Base-by-base conservation (phyloP, 116 monocot genomes). In the Thalassia testudinum region DNA sequence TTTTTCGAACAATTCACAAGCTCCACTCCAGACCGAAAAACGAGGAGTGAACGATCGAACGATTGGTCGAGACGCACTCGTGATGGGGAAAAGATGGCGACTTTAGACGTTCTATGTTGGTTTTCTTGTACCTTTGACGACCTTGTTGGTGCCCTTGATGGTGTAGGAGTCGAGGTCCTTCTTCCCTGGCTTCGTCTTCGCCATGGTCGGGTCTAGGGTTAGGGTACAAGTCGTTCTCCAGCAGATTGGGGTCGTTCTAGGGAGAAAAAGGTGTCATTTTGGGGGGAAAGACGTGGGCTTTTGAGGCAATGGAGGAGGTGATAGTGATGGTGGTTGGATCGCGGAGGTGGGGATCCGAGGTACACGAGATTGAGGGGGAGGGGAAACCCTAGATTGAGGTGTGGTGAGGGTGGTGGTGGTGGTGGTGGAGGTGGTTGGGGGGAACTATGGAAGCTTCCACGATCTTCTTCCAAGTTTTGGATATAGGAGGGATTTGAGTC, bases 121-220 rank as follows among this genome's bases (percentile, higher is more conserved):
- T n/a, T 7, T 40, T 8, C 14, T 14, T 40, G 14, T 74, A 74
- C 74, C 68, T 74, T 57, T 62, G 53, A 74, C 74, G 54, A 74
- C 40, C 68, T 74, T 74, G 60, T 60, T 74, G 48, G 74, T 74
- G 52, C 74, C 74, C 53, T 74, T 63, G 54, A 74, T 74, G 27
- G 74, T 74, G 64, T 74, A 74, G 28, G 68, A 74, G 50, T 74
- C 74, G 43, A 74, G 68, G 55, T 74, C 74, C 54, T 74, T 74
- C 56, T 61, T 68, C 54, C 68, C 74, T 1, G 74, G 74, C 43
- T 74, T 74, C 1, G 74, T 74, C 50, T 74, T 74, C 49, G 74
- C 74, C 74, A 74, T 74, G 40, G 7, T n/a, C 40, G 14, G 40
- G 40, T 40, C 14, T 40, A 14, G n/a, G n/a, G n/a, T n/a, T n/a